Percentiles rank a stretch among this genome's conserved stretches.
Evolutionary conservation across 768 basidiomycete genomes (phyloP).

Genomic region (Hydnum rufescens): DNA sequence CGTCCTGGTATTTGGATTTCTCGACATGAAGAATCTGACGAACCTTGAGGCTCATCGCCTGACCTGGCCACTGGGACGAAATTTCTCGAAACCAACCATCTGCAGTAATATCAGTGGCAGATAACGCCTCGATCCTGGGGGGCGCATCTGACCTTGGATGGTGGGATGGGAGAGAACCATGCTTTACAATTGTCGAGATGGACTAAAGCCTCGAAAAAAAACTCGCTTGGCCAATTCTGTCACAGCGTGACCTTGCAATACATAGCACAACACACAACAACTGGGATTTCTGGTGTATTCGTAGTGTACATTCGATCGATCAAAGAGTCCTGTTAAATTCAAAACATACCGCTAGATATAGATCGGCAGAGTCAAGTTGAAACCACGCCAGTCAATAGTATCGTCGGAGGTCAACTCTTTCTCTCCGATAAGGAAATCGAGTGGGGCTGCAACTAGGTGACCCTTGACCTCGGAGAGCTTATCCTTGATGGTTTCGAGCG

Average conservation of each 20-base stretch:
- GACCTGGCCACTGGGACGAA: conserved; percentile 89
- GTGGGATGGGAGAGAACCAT: conserved; percentile 10
- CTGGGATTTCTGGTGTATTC: too few species aligned
- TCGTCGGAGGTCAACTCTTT: conserved; percentile 4
- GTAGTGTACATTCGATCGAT: too few species aligned
- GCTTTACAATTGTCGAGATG: background rate
- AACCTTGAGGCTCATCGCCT: conserved; percentile 94
- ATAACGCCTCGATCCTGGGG: background rate
- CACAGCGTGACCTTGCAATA: too few species aligned
- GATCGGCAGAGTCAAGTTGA: conserved; percentile 31
- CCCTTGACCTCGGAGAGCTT: conserved; percentile 37
- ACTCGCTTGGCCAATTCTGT: background rate
- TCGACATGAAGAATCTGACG: conserved; percentile 88
- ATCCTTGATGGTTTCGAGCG: conserved; percentile 51
- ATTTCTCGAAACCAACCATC: conserved; percentile 97
- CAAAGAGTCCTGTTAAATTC: too few species aligned
- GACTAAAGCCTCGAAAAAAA: background rate
- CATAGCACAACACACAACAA: too few species aligned
- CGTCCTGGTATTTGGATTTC: conserved; percentile 86
- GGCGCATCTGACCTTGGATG: conserved; percentile 6
- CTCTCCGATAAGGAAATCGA: conserved; percentile 54
- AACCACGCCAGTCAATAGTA: conserved; percentile 49
- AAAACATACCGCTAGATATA: conserved; percentile 4
- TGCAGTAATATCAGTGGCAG: conserved; percentile 13
- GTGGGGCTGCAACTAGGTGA: conserved; percentile 24